phyloP scores from a whole-genome alignment of 2,329 filamentous ascomycete species.

The Monilinia aucupariae region DNA sequence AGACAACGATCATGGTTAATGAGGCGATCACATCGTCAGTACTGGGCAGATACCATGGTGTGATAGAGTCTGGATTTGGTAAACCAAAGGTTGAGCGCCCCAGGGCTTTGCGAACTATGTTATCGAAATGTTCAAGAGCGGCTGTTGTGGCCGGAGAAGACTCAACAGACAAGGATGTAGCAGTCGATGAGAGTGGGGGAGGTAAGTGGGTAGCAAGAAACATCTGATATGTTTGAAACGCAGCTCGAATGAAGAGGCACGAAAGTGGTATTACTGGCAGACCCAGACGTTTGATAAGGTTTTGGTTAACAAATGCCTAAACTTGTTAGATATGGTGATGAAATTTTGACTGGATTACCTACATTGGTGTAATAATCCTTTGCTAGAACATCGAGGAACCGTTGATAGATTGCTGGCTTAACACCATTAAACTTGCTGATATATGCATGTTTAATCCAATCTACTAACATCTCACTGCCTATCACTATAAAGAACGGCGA shows the following conservation, averaged over 20 bases:
- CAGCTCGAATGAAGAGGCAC: conserved; percentile 90
- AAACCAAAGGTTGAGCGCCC: conserved; percentile 65
- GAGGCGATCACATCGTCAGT: conserved; percentile 70
- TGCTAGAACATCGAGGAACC: conserved; percentile 86
- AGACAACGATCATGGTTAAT: conserved; percentile 77
- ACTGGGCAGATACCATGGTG: conserved; percentile 33
- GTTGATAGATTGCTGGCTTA: conserved; percentile 80
- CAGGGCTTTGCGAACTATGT: conserved; percentile 69
- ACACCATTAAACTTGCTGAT: conserved; percentile 99
- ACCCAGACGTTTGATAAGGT: conserved; percentile 81
- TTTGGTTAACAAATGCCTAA: conserved; percentile 83
- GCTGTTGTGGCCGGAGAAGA: conserved; percentile 71
- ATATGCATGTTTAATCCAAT: conserved; percentile 95
- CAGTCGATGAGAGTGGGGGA: conserved; percentile 61
- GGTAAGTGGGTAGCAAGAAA: conserved; percentile 85
- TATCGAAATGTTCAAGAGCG: conserved; percentile 73
- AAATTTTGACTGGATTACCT: conserved; percentile 33
- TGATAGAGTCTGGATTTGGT: conserved; percentile 31
- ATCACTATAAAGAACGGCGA: conserved; percentile 91
- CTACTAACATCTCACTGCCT: conserved; percentile 93
- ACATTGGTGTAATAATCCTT: conserved; percentile 98
- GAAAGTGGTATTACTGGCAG: conserved; percentile 88
- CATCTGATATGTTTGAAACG: conserved; percentile 96
- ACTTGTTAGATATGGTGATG: conserved; percentile 21
- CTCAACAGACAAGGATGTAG: conserved; percentile 61